Evolutionary conservation across 2,329 filamentous ascomycete genomes (phyloP), one percentile per base, ranked within the genome.

Genomic region (Rutstroemia sp.): DNA sequence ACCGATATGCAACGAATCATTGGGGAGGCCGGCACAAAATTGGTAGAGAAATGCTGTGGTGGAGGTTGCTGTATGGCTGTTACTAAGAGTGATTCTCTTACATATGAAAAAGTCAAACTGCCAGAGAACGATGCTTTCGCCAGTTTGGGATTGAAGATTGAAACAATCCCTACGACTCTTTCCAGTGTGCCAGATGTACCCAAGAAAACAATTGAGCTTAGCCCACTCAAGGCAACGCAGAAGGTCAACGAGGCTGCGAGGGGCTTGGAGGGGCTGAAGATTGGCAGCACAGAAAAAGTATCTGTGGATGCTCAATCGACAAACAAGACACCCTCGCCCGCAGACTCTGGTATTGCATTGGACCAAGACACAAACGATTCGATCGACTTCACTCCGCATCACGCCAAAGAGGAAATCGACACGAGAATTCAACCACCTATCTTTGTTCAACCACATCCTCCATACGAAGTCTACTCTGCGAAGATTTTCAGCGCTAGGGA

Each of bases 381-480:
- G 0, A 68, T 64, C 34, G 68, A 70, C 47, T 69, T 69, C 48
- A 69, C 67, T 21, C 67, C 68, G 37, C 66, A 63, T 51, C 49
- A 54, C 48, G 46, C 58, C 5, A 60, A 53, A 8, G 57, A 58
- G 12, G 25, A 48, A 23, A 69, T 83, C 56, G 77, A 86, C 64
- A 84, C 82, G 3, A 69, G 73, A 9, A 77, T 83, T 58, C 87
- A 92, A 68, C 92, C 94, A 17, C 94, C 94, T 6, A 79, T 78
- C 58, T 99, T 92, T 67, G 92, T 99, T 54, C 90, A 96, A 70
- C 94, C 94, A 25, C 94, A 99, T 70, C 90, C 90, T 56, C 94
- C 94, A 0, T 94, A 95, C 72, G 80, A 92, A 63, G 91, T 97
- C 59, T 95, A 88, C 72, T 87, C 91, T 1, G 92, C 92, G n/a